Base-by-base conservation (phyloP, 305 asterid genomes). In the Rubia occidens region DNA sequence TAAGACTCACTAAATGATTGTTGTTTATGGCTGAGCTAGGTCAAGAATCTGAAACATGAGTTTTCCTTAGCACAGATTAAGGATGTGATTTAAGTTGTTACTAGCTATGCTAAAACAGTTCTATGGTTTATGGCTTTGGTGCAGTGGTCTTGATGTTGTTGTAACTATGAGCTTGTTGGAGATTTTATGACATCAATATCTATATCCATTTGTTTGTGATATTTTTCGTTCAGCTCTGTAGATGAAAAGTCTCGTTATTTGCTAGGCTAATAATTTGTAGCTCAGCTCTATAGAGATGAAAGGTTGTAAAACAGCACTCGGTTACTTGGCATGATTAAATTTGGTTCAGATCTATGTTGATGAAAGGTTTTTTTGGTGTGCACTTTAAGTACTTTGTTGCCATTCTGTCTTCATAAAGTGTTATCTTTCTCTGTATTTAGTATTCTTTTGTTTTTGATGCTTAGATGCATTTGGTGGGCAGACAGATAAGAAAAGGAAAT, bases 101-200 rank as follows among this genome's bases (percentile, higher is more conserved):
- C 45, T 54, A 68, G 72, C 64, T 18, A 68, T 68, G 44, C 64
- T 59, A 17, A 18, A 18, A 54, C 61, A 6, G 51, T 17, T 14
- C 21, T 26, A 26, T 67, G 51, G 55, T 56, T 67, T 67, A 61
- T 67, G 29, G 49, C 29, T 66, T 37, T 15, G 9, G n/a, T 67
- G 32, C n/a, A 51, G 6, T 51, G 43, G 40, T 49, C 60, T 66
- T 66, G 71, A 35, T 61, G 66, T 20, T 67, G 62, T 67, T 67
- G 63, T 67, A 51, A 21, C 62, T 51, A 53, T 9, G 71, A 56
- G 59, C 20, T 9, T 4, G 62, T 47, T 55, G 18, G 11, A 24
- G 55, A 29, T 7, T 24, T 59, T 60, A 60, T 26, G 29, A 60
- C 42, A 60, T 60, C 8, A 6, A 20, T 20, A 11, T 10, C 18